Evolutionary conservation across 1,284 basidiomycete species (phyloP), one percentile per base, ranked within the genome.

Genomic region (Fomitopsis betulina): DNA sequence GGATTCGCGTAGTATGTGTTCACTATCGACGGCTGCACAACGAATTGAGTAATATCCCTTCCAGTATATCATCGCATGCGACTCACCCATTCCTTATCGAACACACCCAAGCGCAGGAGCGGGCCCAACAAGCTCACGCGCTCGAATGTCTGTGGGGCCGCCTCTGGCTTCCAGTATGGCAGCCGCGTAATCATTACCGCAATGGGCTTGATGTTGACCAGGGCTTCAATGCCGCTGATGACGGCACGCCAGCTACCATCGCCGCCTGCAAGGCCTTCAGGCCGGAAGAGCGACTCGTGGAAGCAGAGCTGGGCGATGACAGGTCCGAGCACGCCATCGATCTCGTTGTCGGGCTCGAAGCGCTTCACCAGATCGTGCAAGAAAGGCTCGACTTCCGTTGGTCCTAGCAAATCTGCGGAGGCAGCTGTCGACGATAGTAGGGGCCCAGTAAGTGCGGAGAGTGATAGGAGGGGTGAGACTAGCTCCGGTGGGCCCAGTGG

Each of bases 191-290:
- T 85, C 84, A 93, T 84, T 2, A 79, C 73, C 5, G 95, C 96
- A 58, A 98, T 87, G 37, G 82, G 76, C 75, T 97, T 98, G 70
- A 93, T 79, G 61, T 89, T 85, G 1, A 91, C 84, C 17, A 98
- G 80, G 5, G 85, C 85, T 64, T 92, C 90, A 52, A 98, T 70
- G 1, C 94, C 96, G 50, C 86, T 83, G 21, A 96, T 75, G 39
- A 96, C 87, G 33, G 87, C 85, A n/a, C 94, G 81, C 96, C 97
- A 99, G 60, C 79, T 80, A 19, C 86, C 76, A 66, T 90, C 88
- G 9, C 82, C 81, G 53, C 86, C 86, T 25, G 80, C 82, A 42
- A 91, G 73, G 21, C 89, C 89, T 68, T 88, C 87, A 2, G 79
- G 79, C 33, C 80, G 73, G 66, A 79, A 81, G 19, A 91, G 76